Evolutionary conservation across 2,329 filamentous ascomycete species (phyloP), one percentile per base, ranked within the genome.

Genomic region (Xylaria arbuscula): DNA sequence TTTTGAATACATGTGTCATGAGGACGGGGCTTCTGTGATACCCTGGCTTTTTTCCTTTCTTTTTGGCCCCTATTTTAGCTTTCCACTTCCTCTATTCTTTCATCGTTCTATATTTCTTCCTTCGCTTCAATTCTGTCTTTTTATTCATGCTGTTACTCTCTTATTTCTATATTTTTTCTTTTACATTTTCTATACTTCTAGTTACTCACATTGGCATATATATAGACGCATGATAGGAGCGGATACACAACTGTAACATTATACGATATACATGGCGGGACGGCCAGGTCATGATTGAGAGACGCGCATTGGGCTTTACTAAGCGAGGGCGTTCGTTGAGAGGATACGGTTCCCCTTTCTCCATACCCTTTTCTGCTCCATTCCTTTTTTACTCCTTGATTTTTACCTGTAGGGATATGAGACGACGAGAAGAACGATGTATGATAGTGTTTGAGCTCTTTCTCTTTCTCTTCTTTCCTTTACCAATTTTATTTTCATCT

Each of bases 1-100:
- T 84, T 84, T 72, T 84, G 66, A 19, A 17, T 38, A 53, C 24
- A 22, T 19, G 19, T 47, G n/a, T 47, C 17, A 47, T 38, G n/a
- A 47, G 59, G 62, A 28, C 42, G 42, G 32, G 34, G 22, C 54
- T 40, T 51, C n/a, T 34, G n/a, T 61, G 55, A 38, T 60, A 42
- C 58, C 22, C 17, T 64, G 40, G 10, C 64, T 62, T 59, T 15
- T 62, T 64, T 58, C 47, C 17, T 69, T 62, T 48, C 34, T 22
- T 62, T 55, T 7, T 24, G 50, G 51, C 38, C 36, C 38, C 40
- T 51, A 48, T 64, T 71, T 58, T 66, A 42, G 15, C 54, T 66
- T 69, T 60, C 40, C n/a, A 3, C 50, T 22, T 68, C 56, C 61
- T 60, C 56, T 28, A n/a, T 40, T 8, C n/a, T 40, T 53, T 55